Evolutionary conservation across 257 asterid species (phyloP).

Genomic region (Cruciata laevipes): DNA sequence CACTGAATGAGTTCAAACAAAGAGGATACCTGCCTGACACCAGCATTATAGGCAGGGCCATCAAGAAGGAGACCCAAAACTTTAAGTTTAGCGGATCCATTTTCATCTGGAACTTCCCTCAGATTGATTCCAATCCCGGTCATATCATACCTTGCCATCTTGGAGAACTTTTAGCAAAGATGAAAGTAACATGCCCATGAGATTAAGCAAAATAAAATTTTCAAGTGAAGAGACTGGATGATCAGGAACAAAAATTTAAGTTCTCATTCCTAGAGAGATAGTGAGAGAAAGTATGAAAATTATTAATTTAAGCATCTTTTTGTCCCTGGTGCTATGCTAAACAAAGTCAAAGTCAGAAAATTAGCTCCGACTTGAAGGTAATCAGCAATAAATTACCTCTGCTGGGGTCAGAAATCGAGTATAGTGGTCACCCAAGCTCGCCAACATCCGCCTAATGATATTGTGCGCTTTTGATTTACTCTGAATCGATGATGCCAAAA

Average conservation of each 20-base stretch:
- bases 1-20: not conserved
- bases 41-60: constrained; percentile 90
- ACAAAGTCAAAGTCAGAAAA: not conserved
- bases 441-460: constrained; percentile 71
- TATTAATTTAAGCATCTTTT: no score
- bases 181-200: constrained; percentile 56
- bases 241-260: constrained; percentile 5
- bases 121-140: constrained; percentile 92
- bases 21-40: constrained; percentile 76
- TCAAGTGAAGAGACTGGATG: constrained; percentile 35
- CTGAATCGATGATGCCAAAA: constrained; percentile 51
- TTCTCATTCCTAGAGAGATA: not conserved
- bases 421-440: constrained; percentile 81
- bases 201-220: constrained; percentile 40
- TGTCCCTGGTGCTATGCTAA: not conserved
- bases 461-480: constrained; percentile 84
- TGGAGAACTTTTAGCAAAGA: constrained; percentile 76
- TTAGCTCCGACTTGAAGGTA: not conserved
- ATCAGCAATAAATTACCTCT: constrained; percentile 47
- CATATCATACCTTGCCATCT: constrained; percentile 98
- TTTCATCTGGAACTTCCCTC: constrained; percentile 79
- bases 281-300: not conserved
- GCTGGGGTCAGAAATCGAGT: constrained; percentile 86
- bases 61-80: constrained; percentile 90
- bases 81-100: constrained; percentile 63